These are phyloP conservation scores for Picea glauca DNA, from an alignment of 75 land plant genomes.

Conservation along the genomic window DNA sequence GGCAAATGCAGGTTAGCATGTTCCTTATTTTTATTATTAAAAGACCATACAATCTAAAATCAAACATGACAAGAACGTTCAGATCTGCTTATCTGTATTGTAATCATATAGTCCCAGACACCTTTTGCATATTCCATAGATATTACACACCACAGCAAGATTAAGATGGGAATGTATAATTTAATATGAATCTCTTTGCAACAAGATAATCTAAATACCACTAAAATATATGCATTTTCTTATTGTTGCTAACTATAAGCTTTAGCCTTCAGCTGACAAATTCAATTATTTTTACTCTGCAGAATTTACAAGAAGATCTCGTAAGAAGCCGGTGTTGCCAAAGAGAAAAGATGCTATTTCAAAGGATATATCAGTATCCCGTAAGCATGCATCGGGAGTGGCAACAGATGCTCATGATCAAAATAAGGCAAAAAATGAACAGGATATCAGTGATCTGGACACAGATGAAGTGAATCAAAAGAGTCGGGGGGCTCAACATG, in stretches of 20 bases:
- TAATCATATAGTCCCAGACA: background rate
- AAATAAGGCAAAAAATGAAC: background rate
- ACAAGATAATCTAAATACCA: background rate
- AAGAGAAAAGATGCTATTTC: conserved; percentile 7
- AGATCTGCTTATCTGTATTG: background rate
- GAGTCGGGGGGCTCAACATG: background rate
- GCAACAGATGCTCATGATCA: conserved; percentile 2
- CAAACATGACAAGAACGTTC: conserved; percentile 1
- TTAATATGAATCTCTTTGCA: background rate
- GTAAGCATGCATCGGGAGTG: background rate
- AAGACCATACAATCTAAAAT: background rate
- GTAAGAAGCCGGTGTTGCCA: conserved; percentile 5
- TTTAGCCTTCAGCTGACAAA: background rate
- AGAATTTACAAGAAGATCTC: conserved; percentile 9
- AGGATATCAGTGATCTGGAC: background rate
- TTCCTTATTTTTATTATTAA: background rate
- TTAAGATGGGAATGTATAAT: background rate
- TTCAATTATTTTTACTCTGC: background rate
- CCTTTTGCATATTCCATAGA: background rate
- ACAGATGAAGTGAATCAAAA: background rate
- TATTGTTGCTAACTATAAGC: background rate
- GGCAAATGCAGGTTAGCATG: conserved; percentile 7
- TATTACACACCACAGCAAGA: background rate
- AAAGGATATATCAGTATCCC: background rate
- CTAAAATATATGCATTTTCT: background rate